Evolutionary conservation across 306 rosid genomes (phyloP), one percentile per base, ranked within the genome.

Genomic region (Boehmeria nivea): DNA sequence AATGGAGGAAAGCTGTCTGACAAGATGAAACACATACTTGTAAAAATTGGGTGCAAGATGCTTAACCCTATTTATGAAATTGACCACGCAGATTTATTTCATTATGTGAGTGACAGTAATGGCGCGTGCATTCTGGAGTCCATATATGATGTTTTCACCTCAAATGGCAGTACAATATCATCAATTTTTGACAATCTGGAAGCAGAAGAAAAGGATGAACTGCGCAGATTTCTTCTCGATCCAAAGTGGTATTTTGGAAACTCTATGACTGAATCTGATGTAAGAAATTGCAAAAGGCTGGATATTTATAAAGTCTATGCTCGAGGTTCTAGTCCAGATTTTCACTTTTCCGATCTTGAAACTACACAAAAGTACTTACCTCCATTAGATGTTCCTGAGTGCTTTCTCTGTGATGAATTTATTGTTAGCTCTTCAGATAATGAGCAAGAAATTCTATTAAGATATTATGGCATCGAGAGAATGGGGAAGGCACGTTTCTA

Each of bases 401-500:
- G 64, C 81, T 74, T 82, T 78, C 64, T 90, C 43, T 95, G 95
- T 51, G 45, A 43, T 53, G 95, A 84, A 69, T 90, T 87, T 72
- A 79, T 90, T 67, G 56, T 82, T 55, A 66, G 79, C 69, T 74
- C 85, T 37, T 76, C 87, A 39, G 75, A 60, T 64, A 62, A 57
- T 46, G 98, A 90, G 68, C 79, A 70, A 66, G 87, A 90, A 51
- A 76, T 87, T 82, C 71, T 90, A 67, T 68, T 73, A 66, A 87
- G 86, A 69, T 84, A 74, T 66, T 84, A 68, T 82, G 88, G 94
- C 45, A 79, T 90, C 54, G 71, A 74, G 73, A 86, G 88, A 73
- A 87, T 90, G 98, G 87, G 95, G 53, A 87, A 82, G 73, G 85
- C 85, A 61, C 62, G 42, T 39, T 87, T 90, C 77, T 90, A 82